These are phyloP conservation scores for Chalciporus pseudorubinellus DNA, from an alignment of 768 basidiomycete species.

Conservation along the genomic window DNA sequence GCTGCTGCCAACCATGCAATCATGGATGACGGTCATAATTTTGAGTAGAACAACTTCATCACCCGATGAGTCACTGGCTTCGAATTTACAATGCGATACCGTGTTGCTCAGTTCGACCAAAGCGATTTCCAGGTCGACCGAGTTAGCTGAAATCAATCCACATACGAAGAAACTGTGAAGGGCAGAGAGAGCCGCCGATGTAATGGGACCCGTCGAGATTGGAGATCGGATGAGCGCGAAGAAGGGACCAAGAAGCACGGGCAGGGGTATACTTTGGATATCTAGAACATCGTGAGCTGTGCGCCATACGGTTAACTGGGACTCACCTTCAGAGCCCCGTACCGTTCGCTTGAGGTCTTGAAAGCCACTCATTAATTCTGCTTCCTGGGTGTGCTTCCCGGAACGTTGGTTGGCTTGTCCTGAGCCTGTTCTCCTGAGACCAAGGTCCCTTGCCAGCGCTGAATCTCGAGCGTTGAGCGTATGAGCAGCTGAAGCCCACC, in stretches of 20 bases:
- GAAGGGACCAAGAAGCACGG: slow-evolving; percentile 78
- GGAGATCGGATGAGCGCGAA: slow-evolving; percentile 92
- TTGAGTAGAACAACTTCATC: slow-evolving; percentile 94
- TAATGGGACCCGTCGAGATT: slow-evolving; percentile 94
- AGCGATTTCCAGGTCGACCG: slow-evolving; percentile 58
- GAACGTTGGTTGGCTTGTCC: slow-evolving; percentile 41
- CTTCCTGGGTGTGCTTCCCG: slow-evolving; percentile 61
- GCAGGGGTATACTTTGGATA: slow-evolving; percentile 52
- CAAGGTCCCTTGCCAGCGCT: slow-evolving; percentile 69
- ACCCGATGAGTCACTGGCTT: slow-evolving; percentile 94
- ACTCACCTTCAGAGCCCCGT: slow-evolving; percentile 63
- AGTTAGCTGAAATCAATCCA: slow-evolving; percentile 60
- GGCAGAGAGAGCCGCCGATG: slow-evolving; percentile 86
- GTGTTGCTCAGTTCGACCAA: slow-evolving; percentile 84
- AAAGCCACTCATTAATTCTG: slow-evolving; percentile 88
- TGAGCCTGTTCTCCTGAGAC: slow-evolving; percentile 61
- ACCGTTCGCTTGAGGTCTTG: slow-evolving; percentile 77
- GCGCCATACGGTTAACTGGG: slow-evolving; percentile 5
- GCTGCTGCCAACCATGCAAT: slow-evolving; percentile 64
- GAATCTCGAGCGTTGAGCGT: slow-evolving; percentile 61
- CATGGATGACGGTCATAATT: slow-evolving; percentile 86
- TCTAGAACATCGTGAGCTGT: slow-evolving; percentile 45
- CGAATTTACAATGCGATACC: slow-evolving; percentile 95
- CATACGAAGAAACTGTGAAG: slow-evolving; percentile 86
- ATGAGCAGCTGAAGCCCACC: slow-evolving; percentile 82